These are phyloP conservation scores for Cynanchum wilfordii DNA, from an alignment of 257 asterid genomes.

Conservation along the genomic window DNA sequence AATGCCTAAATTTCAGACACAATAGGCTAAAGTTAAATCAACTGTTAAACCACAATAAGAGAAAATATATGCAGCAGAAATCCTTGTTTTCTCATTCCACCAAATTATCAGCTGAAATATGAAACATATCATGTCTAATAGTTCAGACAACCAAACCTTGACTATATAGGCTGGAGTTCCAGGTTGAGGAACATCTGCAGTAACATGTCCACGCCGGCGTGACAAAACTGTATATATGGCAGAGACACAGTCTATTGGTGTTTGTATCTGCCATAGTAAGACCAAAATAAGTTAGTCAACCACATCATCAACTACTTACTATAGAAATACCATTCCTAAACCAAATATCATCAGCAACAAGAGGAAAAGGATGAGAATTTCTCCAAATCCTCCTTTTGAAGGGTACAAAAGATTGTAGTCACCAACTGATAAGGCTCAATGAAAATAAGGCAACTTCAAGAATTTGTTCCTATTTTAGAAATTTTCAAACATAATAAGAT, in stretches of 20 bases:
- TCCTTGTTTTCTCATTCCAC: neutral
- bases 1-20: conserved; percentile 53
- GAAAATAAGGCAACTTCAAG: neutral
- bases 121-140: neutral
- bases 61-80: neutral
- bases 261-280: conserved; percentile 65
- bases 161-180: conserved; percentile 97
- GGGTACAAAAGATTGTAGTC: neutral
- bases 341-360: neutral
- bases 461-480: neutral
- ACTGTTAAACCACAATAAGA: neutral
- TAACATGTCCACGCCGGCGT: conserved; percentile 96
- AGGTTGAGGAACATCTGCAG: conserved; percentile 94
- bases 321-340: neutral
- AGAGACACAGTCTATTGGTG: conserved; percentile 95
- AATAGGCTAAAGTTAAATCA: neutral
- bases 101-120: neutral
- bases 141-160: conserved; percentile 50
- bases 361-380: neutral
- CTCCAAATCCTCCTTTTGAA: neutral
- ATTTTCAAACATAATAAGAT: neutral
- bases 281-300: conserved; percentile 18
- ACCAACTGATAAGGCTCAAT: too few species aligned
- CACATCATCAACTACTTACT: neutral
- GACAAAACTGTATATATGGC: conserved; percentile 89